Conservation (phyloP, 2,329 filamentous ascomycete genomes). For the Huntiella moniliformis region DNA sequence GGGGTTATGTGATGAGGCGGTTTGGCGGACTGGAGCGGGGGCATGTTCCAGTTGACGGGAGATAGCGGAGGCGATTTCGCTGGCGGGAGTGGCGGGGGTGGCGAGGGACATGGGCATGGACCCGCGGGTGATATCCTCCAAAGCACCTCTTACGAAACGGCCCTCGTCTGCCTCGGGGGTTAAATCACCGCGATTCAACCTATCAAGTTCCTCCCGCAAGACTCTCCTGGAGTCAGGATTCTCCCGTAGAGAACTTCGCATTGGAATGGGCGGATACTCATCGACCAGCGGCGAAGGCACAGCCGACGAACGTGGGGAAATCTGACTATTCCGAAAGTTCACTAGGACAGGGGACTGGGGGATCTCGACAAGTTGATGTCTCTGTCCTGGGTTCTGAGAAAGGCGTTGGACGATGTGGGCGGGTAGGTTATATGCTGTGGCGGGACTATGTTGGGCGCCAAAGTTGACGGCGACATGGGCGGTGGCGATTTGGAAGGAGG, state of each 20-base stretch:
- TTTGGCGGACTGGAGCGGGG: not conserved
- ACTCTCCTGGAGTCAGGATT: not conserved
- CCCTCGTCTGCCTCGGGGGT: slow-evolving; percentile 71
- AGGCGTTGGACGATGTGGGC: slow-evolving; percentile 6
- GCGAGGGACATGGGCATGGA: slow-evolving; percentile 21
- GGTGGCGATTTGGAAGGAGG: not conserved
- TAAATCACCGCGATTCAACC: slow-evolving; percentile 23
- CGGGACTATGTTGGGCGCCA: not conserved
- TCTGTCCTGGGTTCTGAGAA: slow-evolving; percentile 3
- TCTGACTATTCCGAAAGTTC: not conserved
- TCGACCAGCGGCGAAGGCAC: not conserved
- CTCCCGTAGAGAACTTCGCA: not conserved
- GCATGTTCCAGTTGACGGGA: slow-evolving; percentile 5
- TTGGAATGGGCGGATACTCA: not conserved
- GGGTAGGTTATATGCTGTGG: slow-evolving; percentile 2
- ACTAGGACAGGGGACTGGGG: slow-evolving; percentile 1
- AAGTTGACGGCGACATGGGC: slow-evolving; percentile 7
- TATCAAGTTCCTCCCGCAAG: not conserved
- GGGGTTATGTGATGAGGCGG: not conserved
- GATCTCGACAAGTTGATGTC: slow-evolving; percentile 6
- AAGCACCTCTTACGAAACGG: slow-evolving; percentile 75
- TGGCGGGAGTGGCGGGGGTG: not conserved
- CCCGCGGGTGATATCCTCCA: slow-evolving; percentile 67
- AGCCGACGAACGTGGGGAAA: not conserved
- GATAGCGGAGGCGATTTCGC: slow-evolving; percentile 4